These are phyloP conservation scores for Coniosporium tulheliwenetii DNA, from an alignment of 2,329 filamentous ascomycete species.

Conservation along the genomic window DNA sequence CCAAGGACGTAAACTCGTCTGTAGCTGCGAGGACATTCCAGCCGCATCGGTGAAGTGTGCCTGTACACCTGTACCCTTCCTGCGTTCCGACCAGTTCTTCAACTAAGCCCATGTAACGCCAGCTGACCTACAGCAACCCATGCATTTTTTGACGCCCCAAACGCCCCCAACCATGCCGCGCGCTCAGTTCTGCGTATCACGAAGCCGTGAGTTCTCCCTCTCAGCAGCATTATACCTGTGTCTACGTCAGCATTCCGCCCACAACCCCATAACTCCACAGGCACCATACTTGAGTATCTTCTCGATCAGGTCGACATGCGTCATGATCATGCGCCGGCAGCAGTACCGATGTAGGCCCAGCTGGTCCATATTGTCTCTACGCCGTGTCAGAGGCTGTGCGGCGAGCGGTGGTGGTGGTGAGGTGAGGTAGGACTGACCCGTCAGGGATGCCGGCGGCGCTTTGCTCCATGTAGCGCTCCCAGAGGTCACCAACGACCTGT, in stretches of 20 bases:
- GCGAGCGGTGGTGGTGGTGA: neutral
- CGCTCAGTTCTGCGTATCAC: neutral
- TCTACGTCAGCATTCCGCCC: neutral
- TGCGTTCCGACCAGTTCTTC: too few species aligned
- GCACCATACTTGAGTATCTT: conserved; percentile 71
- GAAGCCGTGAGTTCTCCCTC: neutral
- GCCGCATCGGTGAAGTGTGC: too few species aligned
- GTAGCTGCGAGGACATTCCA: too few species aligned
- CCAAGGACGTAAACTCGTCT: too few species aligned
- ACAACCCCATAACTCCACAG: neutral
- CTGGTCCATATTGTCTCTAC: conserved; percentile 87
- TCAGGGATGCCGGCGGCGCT: conserved; percentile 64
- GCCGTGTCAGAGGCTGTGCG: neutral
- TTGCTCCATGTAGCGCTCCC: conserved; percentile 86
- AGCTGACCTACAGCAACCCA: neutral
- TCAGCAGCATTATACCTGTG: neutral
- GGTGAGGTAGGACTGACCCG: conserved; percentile 36
- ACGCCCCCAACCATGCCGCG: neutral
- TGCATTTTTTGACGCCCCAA: neutral
- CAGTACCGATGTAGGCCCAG: conserved; percentile 92
- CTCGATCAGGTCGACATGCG: conserved; percentile 96
- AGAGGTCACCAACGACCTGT: conserved; percentile 91
- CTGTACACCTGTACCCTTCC: too few species aligned
- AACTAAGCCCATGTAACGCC: too few species aligned
- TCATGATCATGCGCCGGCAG: conserved; percentile 99